These are phyloP conservation scores for Pseudocercospora crystallina DNA, from an alignment of 2,329 filamentous ascomycete genomes.

Conservation along the genomic window DNA sequence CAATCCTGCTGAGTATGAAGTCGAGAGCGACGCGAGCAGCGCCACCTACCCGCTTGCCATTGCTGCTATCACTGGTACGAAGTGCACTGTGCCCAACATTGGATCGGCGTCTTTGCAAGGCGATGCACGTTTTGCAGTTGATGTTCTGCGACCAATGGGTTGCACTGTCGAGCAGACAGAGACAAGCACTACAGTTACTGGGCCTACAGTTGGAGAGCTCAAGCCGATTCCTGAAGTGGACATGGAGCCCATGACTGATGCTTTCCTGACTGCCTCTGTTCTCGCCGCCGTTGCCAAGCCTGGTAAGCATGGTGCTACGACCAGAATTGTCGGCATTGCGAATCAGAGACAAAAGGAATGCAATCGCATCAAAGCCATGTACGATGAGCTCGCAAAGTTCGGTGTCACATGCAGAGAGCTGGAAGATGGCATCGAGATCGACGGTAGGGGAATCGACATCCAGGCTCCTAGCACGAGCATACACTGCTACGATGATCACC, in stretches of 20 bases:
- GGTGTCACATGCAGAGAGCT: constrained; percentile 82
- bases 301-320: constrained; percentile 61
- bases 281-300: constrained; percentile 85
- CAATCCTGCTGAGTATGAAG: constrained; percentile 81
- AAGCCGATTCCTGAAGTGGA: constrained; percentile 79
- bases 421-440: constrained; percentile 86
- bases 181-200: constrained; percentile 87
- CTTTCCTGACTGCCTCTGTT: constrained; percentile 92
- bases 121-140: constrained; percentile 88
- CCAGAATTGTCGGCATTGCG: constrained; percentile 87
- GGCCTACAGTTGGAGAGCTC: constrained; percentile 72
- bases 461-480: constrained; percentile 65
- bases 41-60: constrained; percentile 94
- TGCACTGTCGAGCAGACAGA: constrained; percentile 83
- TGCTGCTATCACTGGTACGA: constrained; percentile 92
- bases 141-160: constrained; percentile 89
- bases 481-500: constrained; percentile 95
- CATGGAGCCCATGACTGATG: constrained; percentile 99
- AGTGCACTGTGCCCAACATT: constrained; percentile 94
- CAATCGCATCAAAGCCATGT: constrained; percentile 94
- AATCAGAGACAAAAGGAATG: constrained; percentile 99
- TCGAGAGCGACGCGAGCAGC: constrained; percentile 97
- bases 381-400: constrained; percentile 89
- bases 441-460: constrained; percentile 55
- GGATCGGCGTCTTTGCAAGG: constrained; percentile 89